A percentile compares a stretch with the other conserved stretches of the same genome.
Conservation (phyloP, 768 basidiomycete genomes). For the Dictyophora rubrovolvata region DNA sequence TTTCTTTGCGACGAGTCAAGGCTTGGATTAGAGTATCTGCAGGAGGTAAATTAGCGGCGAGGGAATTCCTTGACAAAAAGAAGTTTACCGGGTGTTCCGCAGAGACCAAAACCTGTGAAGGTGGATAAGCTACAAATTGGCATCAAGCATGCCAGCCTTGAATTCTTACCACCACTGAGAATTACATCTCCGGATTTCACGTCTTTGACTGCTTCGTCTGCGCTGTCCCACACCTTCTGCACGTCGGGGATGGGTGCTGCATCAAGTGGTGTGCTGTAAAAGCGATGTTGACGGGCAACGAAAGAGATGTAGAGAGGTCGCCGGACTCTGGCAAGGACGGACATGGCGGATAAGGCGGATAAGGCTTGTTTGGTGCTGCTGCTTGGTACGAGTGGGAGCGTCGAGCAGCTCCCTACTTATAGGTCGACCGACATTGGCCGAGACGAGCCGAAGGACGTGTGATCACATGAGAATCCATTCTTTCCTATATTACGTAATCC, state of each 20-base stretch:
- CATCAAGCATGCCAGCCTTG: background rate
- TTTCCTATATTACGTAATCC: no score
- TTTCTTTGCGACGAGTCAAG: conserved; percentile 60
- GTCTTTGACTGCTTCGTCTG: conserved; percentile 74
- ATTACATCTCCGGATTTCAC: conserved; percentile 72
- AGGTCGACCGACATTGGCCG: background rate
- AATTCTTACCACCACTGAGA: conserved; percentile 65
- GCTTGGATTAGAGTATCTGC: conserved; percentile 77
- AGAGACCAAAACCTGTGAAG: conserved; percentile 73
- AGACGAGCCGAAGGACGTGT: background rate
- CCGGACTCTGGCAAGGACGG: background rate
- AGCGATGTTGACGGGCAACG: background rate
- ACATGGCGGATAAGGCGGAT: background rate
- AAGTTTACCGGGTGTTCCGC: conserved; percentile 70
- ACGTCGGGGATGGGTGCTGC: conserved; percentile 24
- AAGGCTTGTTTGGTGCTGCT: background rate
- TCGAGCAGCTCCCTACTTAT: background rate
- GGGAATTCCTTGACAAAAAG: background rate
- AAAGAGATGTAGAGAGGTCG: background rate
- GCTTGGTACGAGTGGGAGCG: background rate
- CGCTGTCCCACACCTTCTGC: conserved; percentile 70
- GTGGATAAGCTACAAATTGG: background rate
- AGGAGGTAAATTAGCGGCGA: background rate
- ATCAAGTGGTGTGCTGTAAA: conserved; percentile 7
- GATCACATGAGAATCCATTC: background rate